phyloP scores from a whole-genome alignment of 2,329 filamentous ascomycete genomes.

The Rhytidhysteron rufulum region DNA sequence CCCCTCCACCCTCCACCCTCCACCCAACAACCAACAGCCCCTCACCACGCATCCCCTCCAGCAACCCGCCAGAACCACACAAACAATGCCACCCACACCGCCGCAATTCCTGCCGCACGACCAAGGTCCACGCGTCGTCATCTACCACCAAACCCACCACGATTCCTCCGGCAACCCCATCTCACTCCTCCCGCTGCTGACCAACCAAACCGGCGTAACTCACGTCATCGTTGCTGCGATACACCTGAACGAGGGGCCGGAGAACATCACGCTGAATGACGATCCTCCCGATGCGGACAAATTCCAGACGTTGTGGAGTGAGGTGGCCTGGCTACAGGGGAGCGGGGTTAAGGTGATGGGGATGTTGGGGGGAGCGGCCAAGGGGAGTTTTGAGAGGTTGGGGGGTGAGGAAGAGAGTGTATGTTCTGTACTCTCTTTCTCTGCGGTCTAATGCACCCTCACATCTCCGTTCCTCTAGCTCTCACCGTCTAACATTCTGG shows the following conservation, averaged over 20 bases:
- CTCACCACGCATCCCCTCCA: slow-evolving; percentile 5
- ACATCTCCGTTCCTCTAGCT: background rate
- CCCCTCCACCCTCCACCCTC: background rate
- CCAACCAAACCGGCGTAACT: slow-evolving; percentile 61
- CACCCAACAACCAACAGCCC: background rate
- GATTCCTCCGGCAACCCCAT: slow-evolving; percentile 52
- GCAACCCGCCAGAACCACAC: too few relatives aligned
- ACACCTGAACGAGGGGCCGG: slow-evolving; percentile 69
- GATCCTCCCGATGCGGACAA: slow-evolving; percentile 63
- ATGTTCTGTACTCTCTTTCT: slow-evolving; percentile 9
- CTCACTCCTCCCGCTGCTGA: slow-evolving; percentile 59
- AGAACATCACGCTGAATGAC: slow-evolving; percentile 75
- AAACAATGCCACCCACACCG: slow-evolving; percentile 23
- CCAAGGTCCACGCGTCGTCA: slow-evolving; percentile 43
- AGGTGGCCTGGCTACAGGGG: slow-evolving; percentile 67
- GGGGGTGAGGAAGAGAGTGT: slow-evolving; percentile 26
- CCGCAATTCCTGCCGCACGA: slow-evolving; percentile 31
- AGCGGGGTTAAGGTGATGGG: slow-evolving; percentile 75
- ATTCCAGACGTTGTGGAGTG: slow-evolving; percentile 73
- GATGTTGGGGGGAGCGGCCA: slow-evolving; percentile 83
- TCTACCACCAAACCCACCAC: slow-evolving; percentile 66
- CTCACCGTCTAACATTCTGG: background rate
- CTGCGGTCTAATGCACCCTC: background rate
- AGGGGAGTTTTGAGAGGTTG: slow-evolving; percentile 62
- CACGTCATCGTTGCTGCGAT: slow-evolving; percentile 86